Percentiles rank a stretch among this genome's conserved stretches.
phyloP scores from a whole-genome alignment of 2,329 filamentous ascomycete genomes.

The Colletotrichum tofieldiae region DNA sequence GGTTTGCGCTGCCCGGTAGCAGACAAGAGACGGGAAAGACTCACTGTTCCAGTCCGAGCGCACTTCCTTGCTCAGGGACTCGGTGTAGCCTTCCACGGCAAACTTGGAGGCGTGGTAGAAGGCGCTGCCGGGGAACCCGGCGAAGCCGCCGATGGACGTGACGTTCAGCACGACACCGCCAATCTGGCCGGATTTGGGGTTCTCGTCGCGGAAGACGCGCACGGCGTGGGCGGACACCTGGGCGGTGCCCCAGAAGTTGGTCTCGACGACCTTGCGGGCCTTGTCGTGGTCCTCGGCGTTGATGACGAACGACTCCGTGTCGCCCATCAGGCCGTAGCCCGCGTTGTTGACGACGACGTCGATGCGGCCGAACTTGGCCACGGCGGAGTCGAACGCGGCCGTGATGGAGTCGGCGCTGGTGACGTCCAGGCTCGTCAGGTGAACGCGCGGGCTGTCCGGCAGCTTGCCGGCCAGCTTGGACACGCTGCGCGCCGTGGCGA shows the following conservation, averaged over 20 bases:
- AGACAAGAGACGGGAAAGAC: conserved; percentile 20
- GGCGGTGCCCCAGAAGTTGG: conserved; percentile 60
- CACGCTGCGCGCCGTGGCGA: conserved; percentile 61
- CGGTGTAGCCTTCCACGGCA: conserved; percentile 63
- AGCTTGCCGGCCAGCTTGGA: conserved; percentile 53
- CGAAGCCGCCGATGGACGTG: conserved; percentile 66
- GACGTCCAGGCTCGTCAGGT: conserved; percentile 68
- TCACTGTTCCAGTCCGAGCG: conserved; percentile 59
- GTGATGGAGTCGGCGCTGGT: conserved; percentile 61
- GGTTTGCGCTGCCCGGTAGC: neutral
- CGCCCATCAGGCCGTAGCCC: conserved; percentile 58
- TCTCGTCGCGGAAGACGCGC: conserved; percentile 56
- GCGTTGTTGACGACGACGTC: conserved; percentile 76
- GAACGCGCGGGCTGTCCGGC: conserved; percentile 60
- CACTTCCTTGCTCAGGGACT: conserved; percentile 61
- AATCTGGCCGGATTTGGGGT: conserved; percentile 46
- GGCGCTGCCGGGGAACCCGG: conserved; percentile 52
- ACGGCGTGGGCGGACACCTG: conserved; percentile 55
- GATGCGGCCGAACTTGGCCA: conserved; percentile 66
- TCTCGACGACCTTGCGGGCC: conserved; percentile 52
- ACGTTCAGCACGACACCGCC: conserved; percentile 71
- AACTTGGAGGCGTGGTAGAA: conserved; percentile 62
- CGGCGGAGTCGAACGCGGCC: conserved; percentile 54
- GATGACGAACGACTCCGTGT: conserved; percentile 15
- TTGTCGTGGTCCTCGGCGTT: neutral